phyloP scores from a whole-genome alignment of 495 filamentous ascomycete species.

The Penicillium turbatum region DNA sequence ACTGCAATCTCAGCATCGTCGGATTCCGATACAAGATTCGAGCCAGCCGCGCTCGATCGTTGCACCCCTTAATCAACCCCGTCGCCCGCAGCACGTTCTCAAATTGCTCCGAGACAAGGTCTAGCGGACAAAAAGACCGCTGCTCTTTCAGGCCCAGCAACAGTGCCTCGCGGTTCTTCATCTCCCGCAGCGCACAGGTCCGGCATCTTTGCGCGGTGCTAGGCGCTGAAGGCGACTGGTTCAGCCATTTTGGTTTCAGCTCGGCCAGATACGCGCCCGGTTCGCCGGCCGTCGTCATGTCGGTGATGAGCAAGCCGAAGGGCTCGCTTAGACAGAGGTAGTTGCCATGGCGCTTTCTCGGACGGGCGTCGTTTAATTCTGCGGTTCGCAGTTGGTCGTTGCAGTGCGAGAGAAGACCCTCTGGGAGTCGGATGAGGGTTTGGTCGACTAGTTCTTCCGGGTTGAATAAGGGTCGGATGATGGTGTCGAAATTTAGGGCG shows the following conservation, averaged over 20 bases:
- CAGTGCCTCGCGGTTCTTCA: slow-evolving; percentile 41
- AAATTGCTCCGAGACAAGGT: slow-evolving; percentile 44
- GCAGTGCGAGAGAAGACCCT: slow-evolving; percentile 40
- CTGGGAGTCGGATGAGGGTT: slow-evolving; percentile 49
- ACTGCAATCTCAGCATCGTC: slow-evolving; percentile 32
- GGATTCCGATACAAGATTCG: slow-evolving; percentile 34
- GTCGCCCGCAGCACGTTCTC: slow-evolving; percentile 37
- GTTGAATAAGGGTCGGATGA: slow-evolving; percentile 55
- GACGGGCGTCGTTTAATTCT: slow-evolving; percentile 30
- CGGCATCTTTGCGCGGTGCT: slow-evolving; percentile 63
- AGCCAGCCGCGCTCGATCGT: slow-evolving; percentile 35
- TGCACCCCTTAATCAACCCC: slow-evolving; percentile 34
- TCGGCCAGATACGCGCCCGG: slow-evolving; percentile 55
- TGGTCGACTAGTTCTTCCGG: slow-evolving; percentile 57
- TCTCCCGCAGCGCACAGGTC: slow-evolving; percentile 74
- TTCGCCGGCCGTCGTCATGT: slow-evolving; percentile 62
- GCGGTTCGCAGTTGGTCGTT: slow-evolving; percentile 47
- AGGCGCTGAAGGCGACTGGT: slow-evolving; percentile 77
- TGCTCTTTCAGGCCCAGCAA: slow-evolving; percentile 22
- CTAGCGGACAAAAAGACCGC: slow-evolving; percentile 54
- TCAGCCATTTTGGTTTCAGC: slow-evolving; percentile 94
- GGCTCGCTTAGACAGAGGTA: slow-evolving; percentile 55
- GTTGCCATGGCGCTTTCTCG: slow-evolving; percentile 49
- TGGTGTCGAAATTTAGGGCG: slow-evolving; percentile 52
- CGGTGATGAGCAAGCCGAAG: slow-evolving; percentile 69